Evolutionary conservation across 495 filamentous ascomycete species (phyloP), one percentile per base, ranked within the genome.

Genomic region (Annulohypoxylon maeteangense): DNA sequence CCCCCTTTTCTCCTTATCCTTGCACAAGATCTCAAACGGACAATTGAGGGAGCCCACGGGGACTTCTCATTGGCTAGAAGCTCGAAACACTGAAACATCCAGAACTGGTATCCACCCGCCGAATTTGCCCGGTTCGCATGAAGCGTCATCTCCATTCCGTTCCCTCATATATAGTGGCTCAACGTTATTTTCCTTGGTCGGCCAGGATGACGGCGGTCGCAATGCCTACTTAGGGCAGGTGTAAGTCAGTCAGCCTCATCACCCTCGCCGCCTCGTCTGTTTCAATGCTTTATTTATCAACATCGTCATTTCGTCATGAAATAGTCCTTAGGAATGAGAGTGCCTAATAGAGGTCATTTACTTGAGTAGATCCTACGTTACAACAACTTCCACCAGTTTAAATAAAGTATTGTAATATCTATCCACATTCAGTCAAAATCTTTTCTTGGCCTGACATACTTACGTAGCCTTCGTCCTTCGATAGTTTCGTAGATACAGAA

Each of bases 41-140:
- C 16, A 47, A 56, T 27, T 72, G 58, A 72, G 64, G 69, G 58
- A 72, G 64, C 68, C 70, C 23, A 36, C 29, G 5, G 6, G 12
- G 20, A 7, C 27, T 18, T 25, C 55, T 53, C 18, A 74, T 74
- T 74, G 71, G 71, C 38, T 42, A 20, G 5, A 36, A 60, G 12
- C 14, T 73, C 32, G 70, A 73, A 73, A 73, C 70, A 58, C 48
- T 70, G 71, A 74, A 74, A 74, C 71, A 74, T 65, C 51, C 42
- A 51, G 36, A 18, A 66, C 45, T 23, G 42, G 56, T 31, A 16
- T 58, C 40, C 53, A 47, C 64, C 11, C 8, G 7, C 45, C 12
- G 22, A 29, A 50, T 42, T 66, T 57, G 25, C 34, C 29, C 27
- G 2, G 59, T 25, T 61, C 70, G 65, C 70, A 68, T 73, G 32